phyloP scores from a whole-genome alignment of 2,329 filamentous ascomycete species.

The Apiospora koreana region DNA sequence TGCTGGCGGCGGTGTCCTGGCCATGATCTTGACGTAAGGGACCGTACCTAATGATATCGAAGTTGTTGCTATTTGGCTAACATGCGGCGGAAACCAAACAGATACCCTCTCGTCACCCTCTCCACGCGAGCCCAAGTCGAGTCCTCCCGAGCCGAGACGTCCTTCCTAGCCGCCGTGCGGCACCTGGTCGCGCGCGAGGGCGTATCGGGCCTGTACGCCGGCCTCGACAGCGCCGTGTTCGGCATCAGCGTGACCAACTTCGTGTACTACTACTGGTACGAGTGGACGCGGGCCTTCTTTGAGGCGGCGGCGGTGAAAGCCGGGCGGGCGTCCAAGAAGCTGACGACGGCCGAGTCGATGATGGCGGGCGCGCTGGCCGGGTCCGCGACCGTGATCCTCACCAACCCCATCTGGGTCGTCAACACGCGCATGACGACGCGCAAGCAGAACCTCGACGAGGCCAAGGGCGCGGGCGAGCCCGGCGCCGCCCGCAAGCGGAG shows the following conservation, averaged over 20 bases:
- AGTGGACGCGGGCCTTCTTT: constrained; percentile 91
- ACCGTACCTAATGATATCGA: constrained; percentile 5
- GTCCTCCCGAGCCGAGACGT: constrained; percentile 86
- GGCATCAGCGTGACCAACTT: constrained; percentile 99
- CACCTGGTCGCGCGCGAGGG: constrained; percentile 92
- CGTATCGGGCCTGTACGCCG: constrained; percentile 84
- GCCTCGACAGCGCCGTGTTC: constrained; percentile 91
- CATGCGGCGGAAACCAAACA: constrained; percentile 35
- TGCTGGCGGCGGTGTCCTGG: constrained; percentile 88
- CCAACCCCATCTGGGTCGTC: constrained; percentile 98
- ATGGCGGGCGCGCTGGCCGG: constrained; percentile 92
- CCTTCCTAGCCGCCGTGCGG: constrained; percentile 79
- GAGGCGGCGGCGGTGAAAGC: constrained; percentile 73
- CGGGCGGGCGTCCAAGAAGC: constrained; percentile 74
- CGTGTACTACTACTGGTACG: constrained; percentile 99
- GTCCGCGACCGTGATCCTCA: constrained; percentile 90
- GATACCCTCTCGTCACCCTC: constrained; percentile 94
- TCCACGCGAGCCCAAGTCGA: constrained; percentile 98
- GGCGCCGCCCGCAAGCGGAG: constrained; percentile 43
- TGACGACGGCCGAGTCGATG: constrained; percentile 93
- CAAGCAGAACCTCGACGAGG: constrained; percentile 51
- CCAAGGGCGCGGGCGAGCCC: constrained; percentile 40
- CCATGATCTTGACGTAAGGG: constrained; percentile 87
- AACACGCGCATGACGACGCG: constrained; percentile 98
- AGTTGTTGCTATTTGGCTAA: not conserved